Conservation (phyloP, 257 asterid genomes). For the Solanum neorickii region DNA sequence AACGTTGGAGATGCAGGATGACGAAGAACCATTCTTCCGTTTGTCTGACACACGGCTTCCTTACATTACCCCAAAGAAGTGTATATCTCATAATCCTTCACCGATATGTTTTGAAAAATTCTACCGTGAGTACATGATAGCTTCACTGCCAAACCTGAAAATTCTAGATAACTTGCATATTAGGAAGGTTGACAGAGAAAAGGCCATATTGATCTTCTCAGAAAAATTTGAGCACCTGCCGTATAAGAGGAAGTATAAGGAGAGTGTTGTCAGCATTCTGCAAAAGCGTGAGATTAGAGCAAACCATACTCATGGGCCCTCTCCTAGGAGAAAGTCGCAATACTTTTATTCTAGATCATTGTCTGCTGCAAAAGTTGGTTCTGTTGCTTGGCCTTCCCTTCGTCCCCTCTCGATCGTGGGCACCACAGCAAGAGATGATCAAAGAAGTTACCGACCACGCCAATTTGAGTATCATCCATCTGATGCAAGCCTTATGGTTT, state of each 20-base stretch:
- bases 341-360: constrained; percentile 68
- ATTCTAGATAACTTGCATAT: constrained; percentile 69
- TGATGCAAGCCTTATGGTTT: constrained; percentile 87
- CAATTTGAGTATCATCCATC: constrained; percentile 96
- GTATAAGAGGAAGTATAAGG: constrained; percentile 45
- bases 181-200: constrained; percentile 44
- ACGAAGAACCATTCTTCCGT: constrained; percentile 22
- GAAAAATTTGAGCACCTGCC: constrained; percentile 71
- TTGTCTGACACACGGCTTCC: constrained; percentile 19
- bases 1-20: constrained; percentile 34
- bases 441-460: constrained; percentile 71
- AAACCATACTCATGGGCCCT: constrained; percentile 22
- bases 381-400: constrained; percentile 66
- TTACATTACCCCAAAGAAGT: constrained; percentile 30
- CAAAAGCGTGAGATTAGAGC: constrained; percentile 68
- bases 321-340: constrained; percentile 34
- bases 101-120: constrained; percentile 83
- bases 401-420: constrained; percentile 48
- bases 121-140: constrained; percentile 79
- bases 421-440: constrained; percentile 41
- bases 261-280: constrained; percentile 50
- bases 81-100: constrained; percentile 49
- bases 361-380: constrained; percentile 82
- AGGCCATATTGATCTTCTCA: constrained; percentile 39
- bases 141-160: constrained; percentile 57